Evolutionary conservation across 2,329 filamentous ascomycete species (phyloP).

Genomic region (Xylaria sp.): DNA sequence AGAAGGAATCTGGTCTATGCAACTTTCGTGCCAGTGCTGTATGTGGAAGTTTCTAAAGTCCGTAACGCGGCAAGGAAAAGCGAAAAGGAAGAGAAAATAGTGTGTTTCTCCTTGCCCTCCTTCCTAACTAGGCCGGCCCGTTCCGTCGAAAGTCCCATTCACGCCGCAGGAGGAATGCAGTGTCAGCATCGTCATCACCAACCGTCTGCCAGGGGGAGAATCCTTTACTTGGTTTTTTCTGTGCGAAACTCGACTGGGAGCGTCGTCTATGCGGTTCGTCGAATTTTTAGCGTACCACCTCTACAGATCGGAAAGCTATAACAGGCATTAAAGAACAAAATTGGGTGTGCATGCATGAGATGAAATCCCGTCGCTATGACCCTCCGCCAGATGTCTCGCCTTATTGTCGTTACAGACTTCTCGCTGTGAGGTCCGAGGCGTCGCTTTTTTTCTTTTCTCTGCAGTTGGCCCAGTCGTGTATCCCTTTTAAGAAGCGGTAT

Average conservation of each 20-base stretch:
- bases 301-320: slow-evolving; percentile 8
- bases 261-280: not conserved
- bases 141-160: slow-evolving; percentile 39
- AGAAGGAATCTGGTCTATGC: slow-evolving; percentile 20
- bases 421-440: slow-evolving; percentile 4
- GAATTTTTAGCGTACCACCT: slow-evolving; percentile 1
- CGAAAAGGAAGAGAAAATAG: slow-evolving; percentile 5
- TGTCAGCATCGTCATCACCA: slow-evolving; percentile 25
- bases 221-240: slow-evolving; percentile 17
- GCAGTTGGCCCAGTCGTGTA: slow-evolving; percentile 10
- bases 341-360: slow-evolving; percentile 9
- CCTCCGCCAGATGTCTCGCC: not conserved
- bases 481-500: slow-evolving; percentile 15
- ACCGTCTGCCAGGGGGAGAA: slow-evolving; percentile 18
- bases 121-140: slow-evolving; percentile 48
- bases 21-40: slow-evolving; percentile 17
- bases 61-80: not conserved
- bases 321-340: not conserved
- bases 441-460: not conserved
- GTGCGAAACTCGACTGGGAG: slow-evolving; percentile 15
- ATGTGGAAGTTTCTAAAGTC: slow-evolving; percentile 16
- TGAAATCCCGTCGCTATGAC: slow-evolving; percentile 16
- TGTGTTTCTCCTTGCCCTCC: slow-evolving; percentile 31
- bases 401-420: not conserved
- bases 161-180: slow-evolving; percentile 22